Evolutionary conservation across 495 filamentous ascomycete species (phyloP).

Genomic region (Xeromyces bisporus): DNA sequence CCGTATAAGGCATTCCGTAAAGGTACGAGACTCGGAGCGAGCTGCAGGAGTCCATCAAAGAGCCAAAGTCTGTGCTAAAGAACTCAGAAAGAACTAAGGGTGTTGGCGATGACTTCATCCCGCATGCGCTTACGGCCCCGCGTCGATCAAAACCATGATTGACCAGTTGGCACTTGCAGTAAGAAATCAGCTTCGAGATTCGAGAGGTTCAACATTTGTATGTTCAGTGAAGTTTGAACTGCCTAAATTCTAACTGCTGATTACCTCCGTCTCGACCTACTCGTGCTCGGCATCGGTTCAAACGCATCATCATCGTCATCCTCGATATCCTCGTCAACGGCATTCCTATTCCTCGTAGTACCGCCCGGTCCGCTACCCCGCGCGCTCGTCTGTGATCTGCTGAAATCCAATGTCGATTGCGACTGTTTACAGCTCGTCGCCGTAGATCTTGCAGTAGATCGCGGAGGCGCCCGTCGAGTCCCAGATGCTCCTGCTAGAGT

Average conservation of each 20-base stretch:
- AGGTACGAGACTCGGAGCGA: too few relatives aligned
- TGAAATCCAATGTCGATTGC: slow-evolving; percentile 65
- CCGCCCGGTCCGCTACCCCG: slow-evolving; percentile 21
- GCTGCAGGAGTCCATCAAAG: too few relatives aligned
- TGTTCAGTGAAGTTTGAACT: too few relatives aligned
- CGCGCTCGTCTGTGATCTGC: slow-evolving; percentile 33
- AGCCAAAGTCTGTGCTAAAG: too few relatives aligned
- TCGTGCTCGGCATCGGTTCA: slow-evolving; percentile 34
- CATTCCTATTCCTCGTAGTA: slow-evolving; percentile 22
- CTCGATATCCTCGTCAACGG: slow-evolving; percentile 37
- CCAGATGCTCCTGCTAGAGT: slow-evolving; percentile 21
- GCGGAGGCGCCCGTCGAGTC: slow-evolving; percentile 9
- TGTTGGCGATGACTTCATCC: too few relatives aligned
- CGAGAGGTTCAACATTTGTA: too few relatives aligned
- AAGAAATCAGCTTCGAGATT: too few relatives aligned
- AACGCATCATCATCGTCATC: slow-evolving; percentile 76
- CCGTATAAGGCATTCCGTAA: too few relatives aligned
- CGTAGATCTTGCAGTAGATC: slow-evolving; percentile 8
- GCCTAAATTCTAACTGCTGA: background rate
- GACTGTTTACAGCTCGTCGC: slow-evolving; percentile 16
- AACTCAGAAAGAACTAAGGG: too few relatives aligned
- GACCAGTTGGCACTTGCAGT: too few relatives aligned
- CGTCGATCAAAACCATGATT: too few relatives aligned
- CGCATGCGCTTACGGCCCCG: too few relatives aligned
- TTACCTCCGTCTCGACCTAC: slow-evolving; percentile 5